These are phyloP conservation scores for Chrysanthemum lavandulifolium DNA, from an alignment of 129 eudicot species.

Conservation along the genomic window DNA sequence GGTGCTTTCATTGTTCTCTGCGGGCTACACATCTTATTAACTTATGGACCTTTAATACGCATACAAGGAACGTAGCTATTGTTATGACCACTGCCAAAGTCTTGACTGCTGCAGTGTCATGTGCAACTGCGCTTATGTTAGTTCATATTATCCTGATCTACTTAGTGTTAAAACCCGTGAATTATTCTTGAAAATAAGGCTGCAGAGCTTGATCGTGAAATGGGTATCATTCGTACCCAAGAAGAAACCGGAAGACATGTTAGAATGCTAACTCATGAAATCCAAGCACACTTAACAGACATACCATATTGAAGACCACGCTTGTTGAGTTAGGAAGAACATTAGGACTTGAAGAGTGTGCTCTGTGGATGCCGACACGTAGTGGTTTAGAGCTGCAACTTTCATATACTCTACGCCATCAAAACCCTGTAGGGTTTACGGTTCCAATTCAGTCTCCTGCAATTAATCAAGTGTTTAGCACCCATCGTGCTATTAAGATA, in stretches of 20 bases:
- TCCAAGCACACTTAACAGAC: slow-evolving; percentile 94
- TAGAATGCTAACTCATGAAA: slow-evolving; percentile 95
- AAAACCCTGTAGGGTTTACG: slow-evolving; percentile 82
- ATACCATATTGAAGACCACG: slow-evolving; percentile 82
- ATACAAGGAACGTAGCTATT: slow-evolving; percentile 72
- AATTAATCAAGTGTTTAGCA: slow-evolving; percentile 78
- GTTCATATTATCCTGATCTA: slow-evolving; percentile 86
- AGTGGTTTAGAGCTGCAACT: slow-evolving; percentile 89
- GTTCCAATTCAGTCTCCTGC: slow-evolving; percentile 89
- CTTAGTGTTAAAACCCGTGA: slow-evolving; percentile 94
- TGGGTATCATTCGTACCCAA: slow-evolving; percentile 94
- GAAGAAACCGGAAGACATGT: slow-evolving; percentile 98
- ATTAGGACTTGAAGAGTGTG: slow-evolving; percentile 94
- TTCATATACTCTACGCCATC: slow-evolving; percentile 81
- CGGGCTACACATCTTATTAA: slow-evolving; percentile 87
- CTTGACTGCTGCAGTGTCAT: slow-evolving; percentile 81
- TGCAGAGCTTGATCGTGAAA: slow-evolving; percentile 91
- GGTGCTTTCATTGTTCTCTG: slow-evolving; percentile 97
- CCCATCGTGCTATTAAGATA: slow-evolving; percentile 79
- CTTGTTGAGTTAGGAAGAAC: slow-evolving; percentile 96
- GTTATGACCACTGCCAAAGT: slow-evolving; percentile 86
- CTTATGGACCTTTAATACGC: slow-evolving; percentile 79
- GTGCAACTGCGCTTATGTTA: slow-evolving; percentile 91
- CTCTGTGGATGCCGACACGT: slow-evolving; percentile 97
- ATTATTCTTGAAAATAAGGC: slow-evolving; percentile 89